Conservation (phyloP, 2,329 filamentous ascomycete species). For the Bipolaris sorokiniana region DNA sequence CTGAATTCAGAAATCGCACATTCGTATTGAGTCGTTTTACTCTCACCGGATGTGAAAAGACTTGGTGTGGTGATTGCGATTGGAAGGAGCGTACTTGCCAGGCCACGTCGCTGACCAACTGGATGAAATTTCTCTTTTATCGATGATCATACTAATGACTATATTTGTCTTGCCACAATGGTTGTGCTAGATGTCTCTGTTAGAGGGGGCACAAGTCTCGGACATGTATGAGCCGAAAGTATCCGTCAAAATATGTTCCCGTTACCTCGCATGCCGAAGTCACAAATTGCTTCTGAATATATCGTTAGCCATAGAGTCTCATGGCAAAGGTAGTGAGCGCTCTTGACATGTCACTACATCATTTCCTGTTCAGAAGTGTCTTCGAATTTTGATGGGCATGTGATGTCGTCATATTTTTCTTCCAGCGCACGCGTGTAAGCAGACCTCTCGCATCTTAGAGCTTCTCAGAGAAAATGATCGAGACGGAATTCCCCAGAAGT, state of each 20-base stretch:
- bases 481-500: not conserved
- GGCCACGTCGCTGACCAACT: not conserved
- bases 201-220: too few species aligned
- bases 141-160: not conserved
- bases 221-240: too few species aligned
- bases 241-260: too few species aligned
- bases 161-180: not conserved
- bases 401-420: not conserved
- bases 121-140: not conserved
- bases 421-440: not conserved
- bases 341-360: too few species aligned
- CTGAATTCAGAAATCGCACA: constrained; percentile 1
- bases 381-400: not conserved
- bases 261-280: too few species aligned
- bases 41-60: constrained; percentile 4
- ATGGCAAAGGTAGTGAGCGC: not conserved
- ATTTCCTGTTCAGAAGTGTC: not conserved
- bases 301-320: not conserved
- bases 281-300: not conserved
- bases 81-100: not conserved
- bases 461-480: not conserved
- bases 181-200: not conserved
- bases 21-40: not conserved
- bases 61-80: not conserved
- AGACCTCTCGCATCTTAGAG: not conserved